phyloP scores from a whole-genome alignment of 2,329 filamentous ascomycete species.

The Pyrenochaeta sp. region DNA sequence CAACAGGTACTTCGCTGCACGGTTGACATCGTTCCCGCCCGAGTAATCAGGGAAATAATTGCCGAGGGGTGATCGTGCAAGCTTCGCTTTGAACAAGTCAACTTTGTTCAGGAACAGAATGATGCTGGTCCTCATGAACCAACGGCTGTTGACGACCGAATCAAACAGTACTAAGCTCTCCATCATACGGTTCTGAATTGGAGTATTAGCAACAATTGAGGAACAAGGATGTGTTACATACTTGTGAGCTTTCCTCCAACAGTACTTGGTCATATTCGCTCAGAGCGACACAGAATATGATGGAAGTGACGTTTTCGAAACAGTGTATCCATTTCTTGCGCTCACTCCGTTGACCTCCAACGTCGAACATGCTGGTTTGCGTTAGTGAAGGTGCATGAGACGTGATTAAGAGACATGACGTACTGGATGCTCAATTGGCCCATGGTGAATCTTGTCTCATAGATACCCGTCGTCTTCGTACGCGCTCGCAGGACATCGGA shows the following conservation, averaged over 20 bases:
- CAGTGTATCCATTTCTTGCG: conserved; percentile 99
- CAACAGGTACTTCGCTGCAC: conserved; percentile 94
- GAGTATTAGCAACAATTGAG: conserved; percentile 30
- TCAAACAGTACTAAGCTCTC: conserved; percentile 96
- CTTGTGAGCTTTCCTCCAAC: conserved; percentile 95
- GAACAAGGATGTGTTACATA: conserved; percentile 54
- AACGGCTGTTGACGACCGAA: conserved; percentile 96
- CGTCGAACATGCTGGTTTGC: conserved; percentile 90
- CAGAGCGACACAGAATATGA: conserved; percentile 97
- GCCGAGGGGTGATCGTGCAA: conserved; percentile 84
- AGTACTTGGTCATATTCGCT: conserved; percentile 99
- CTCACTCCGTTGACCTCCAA: conserved; percentile 95
- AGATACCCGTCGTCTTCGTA: conserved; percentile 99
- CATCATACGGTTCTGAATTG: conserved; percentile 93
- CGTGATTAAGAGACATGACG: conserved; percentile 47
- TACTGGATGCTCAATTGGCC: conserved; percentile 98
- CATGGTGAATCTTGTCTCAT: conserved; percentile 98
- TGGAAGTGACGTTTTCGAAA: conserved; percentile 99
- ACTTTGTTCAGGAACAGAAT: conserved; percentile 99
- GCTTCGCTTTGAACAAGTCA: conserved; percentile 95
- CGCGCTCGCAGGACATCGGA: conserved; percentile 93
- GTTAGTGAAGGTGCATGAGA: conserved; percentile 32
- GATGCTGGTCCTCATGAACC: conserved; percentile 99
- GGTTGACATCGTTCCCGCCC: conserved; percentile 95
- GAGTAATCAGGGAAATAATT: conserved; percentile 99